These are phyloP conservation scores for Aeminium ludgeri DNA, from an alignment of 495 filamentous ascomycete species.

Conservation along the genomic window DNA sequence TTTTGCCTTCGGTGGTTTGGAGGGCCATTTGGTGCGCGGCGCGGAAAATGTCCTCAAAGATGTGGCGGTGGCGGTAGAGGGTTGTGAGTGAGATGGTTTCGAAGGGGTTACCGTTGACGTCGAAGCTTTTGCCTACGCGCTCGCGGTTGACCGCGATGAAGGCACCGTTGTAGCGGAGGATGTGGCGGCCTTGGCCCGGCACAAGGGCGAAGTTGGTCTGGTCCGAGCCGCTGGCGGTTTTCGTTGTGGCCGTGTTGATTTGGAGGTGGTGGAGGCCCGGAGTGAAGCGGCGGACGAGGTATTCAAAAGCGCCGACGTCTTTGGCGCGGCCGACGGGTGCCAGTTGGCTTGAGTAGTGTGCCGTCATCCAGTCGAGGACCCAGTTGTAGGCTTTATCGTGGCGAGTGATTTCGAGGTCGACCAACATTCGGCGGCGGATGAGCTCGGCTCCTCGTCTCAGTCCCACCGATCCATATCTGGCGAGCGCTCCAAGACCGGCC, in stretches of 20 bases:
- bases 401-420: slow-evolving; percentile 86
- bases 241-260: slow-evolving; percentile 46
- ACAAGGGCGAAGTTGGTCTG: slow-evolving; percentile 73
- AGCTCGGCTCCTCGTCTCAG: slow-evolving; percentile 50
- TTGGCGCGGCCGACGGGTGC: not conserved
- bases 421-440: slow-evolving; percentile 69
- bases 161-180: slow-evolving; percentile 68
- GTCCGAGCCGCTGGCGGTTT: slow-evolving; percentile 44
- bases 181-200: slow-evolving; percentile 73
- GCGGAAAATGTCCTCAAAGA: slow-evolving; percentile 71
- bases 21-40: slow-evolving; percentile 68
- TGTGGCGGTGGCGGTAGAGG: slow-evolving; percentile 66
- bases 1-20: slow-evolving; percentile 76
- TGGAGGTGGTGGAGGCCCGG: slow-evolving; percentile 51
- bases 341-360: slow-evolving; percentile 39
- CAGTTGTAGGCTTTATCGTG: slow-evolving; percentile 87
- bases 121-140: slow-evolving; percentile 50
- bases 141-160: slow-evolving; percentile 75
- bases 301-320: slow-evolving; percentile 32
- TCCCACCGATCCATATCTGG: slow-evolving; percentile 59
- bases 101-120: slow-evolving; percentile 73
- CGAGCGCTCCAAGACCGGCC: slow-evolving; percentile 62
- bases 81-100: slow-evolving; percentile 89
- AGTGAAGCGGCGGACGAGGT: slow-evolving; percentile 39
- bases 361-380: slow-evolving; percentile 85